Evolutionary conservation across 2,329 filamentous ascomycete genomes (phyloP).

Genomic region (Setomelanomma holmii): DNA sequence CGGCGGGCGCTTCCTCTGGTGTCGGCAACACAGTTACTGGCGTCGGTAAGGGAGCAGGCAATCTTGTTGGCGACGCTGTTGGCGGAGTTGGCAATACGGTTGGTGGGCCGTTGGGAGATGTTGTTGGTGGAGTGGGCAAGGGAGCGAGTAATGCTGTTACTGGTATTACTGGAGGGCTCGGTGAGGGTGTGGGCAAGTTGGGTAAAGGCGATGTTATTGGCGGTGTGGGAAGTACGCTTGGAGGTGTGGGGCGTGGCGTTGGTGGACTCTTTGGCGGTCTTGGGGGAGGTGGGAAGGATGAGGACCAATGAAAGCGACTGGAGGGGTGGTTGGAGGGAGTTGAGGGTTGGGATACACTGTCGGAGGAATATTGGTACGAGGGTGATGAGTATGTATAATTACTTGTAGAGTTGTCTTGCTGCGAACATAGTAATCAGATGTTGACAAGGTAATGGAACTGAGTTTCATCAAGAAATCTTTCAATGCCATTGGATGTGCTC

Average conservation of each 20-base stretch:
- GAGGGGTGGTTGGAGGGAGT: conserved; percentile 14
- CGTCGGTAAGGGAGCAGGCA: conserved; percentile 42
- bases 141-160: conserved; percentile 51
- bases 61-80: conserved; percentile 48
- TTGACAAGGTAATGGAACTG: neutral
- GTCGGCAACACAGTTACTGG: conserved; percentile 49
- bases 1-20: conserved; percentile 47
- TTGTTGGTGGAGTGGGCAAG: conserved; percentile 53
- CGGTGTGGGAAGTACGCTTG: conserved; percentile 51
- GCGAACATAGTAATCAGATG: neutral
- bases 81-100: conserved; percentile 48
- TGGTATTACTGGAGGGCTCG: conserved; percentile 52
- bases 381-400: conserved; percentile 4
- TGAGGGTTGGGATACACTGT: conserved; percentile 3
- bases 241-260: conserved; percentile 49
- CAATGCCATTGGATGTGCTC: too few relatives aligned
- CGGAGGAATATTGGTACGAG: conserved; percentile 2
- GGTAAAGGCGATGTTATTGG: conserved; percentile 55
- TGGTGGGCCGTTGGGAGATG: conserved; percentile 49
- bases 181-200: conserved; percentile 54
- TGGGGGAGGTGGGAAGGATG: conserved; percentile 28
- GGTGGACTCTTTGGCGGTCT: conserved; percentile 44
- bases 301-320: conserved; percentile 20
- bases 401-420: neutral
- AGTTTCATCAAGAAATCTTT: too few relatives aligned